These are phyloP conservation scores for Lasiosphaeriaceae sp. DNA, from an alignment of 495 filamentous ascomycete genomes.

Conservation along the genomic window DNA sequence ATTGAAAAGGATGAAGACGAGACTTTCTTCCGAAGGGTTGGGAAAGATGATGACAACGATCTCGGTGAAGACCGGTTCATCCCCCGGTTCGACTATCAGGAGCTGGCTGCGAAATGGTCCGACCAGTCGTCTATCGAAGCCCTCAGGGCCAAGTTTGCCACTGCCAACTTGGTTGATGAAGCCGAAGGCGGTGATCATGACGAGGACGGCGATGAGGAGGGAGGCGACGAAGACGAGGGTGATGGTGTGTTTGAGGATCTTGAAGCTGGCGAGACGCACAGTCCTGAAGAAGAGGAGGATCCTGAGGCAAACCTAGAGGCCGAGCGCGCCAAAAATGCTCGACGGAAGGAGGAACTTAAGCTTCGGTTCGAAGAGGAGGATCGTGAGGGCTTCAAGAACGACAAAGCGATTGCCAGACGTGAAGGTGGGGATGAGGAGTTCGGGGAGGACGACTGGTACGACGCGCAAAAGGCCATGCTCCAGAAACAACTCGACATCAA, in stretches of 20 bases:
- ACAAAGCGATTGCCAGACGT: slow-evolving; percentile 65
- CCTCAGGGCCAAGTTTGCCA: slow-evolving; percentile 70
- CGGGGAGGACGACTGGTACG: slow-evolving; percentile 98
- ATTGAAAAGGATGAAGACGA: slow-evolving; percentile 67
- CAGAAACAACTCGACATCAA: slow-evolving; percentile 96
- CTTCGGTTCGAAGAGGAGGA: slow-evolving; percentile 97
- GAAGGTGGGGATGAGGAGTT: slow-evolving; percentile 69
- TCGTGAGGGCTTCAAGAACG: slow-evolving; percentile 84
- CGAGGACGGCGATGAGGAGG: slow-evolving; percentile 80
- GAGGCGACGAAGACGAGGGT: slow-evolving; percentile 57
- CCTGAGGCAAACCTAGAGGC: slow-evolving; percentile 44
- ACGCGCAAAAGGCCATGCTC: slow-evolving; percentile 88
- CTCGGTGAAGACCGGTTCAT: slow-evolving; percentile 68
- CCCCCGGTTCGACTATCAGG: slow-evolving; percentile 74
- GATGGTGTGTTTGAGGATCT: slow-evolving; percentile 90
- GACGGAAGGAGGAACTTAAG: slow-evolving; percentile 88
- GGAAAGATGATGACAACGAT: slow-evolving; percentile 60
- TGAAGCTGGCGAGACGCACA: slow-evolving; percentile 65
- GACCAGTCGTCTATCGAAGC: slow-evolving; percentile 71
- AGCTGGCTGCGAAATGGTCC: slow-evolving; percentile 80
- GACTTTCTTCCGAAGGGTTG: slow-evolving; percentile 73
- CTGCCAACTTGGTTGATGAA: slow-evolving; percentile 53
- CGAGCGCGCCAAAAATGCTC: slow-evolving; percentile 87
- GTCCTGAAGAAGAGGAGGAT: slow-evolving; percentile 24
- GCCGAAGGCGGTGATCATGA: slow-evolving; percentile 57